Base-by-base conservation (phyloP, 2,329 filamentous ascomycete genomes). In the Aspergillus ustus region DNA sequence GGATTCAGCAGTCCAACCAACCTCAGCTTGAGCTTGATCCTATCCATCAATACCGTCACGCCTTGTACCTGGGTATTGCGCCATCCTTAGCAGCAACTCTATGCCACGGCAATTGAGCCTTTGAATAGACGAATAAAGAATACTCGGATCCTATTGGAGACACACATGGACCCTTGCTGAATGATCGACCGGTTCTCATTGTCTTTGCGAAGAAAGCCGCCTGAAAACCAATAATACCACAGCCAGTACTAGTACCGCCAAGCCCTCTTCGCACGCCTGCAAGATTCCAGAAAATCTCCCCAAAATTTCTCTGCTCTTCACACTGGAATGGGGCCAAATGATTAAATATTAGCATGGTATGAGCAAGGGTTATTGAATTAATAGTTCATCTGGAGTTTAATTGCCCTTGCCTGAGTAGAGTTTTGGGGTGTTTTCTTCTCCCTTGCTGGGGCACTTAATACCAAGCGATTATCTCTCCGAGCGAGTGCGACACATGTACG, bases 361-460 rank as follows among this genome's bases (percentile, higher is more conserved):
- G 46, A 51, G 54, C 34, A 51, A 51, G 46, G 34, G n/a, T 44
- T 40, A 57, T 57, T 37, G 20, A 40, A 25, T 50, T 46, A 25
- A 51, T 57, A 57, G 55, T 52, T 45, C 48, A 50, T 17, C 25
- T 31, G 5, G 25, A 31, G 48, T n/a, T 34, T 50, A 9, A 50
- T 31, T 15, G n/a, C 19, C 22, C 45, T 25, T 5, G 2, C 9
- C 2, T 2, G 34, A 40, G 34, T 15, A 40, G 13, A 40, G 34
- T 15, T 40, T 40, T 40, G 34, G 34, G 34, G 13, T 40, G 15
- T 40, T 40, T 13, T 4, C 34, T 40, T 20, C 45, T 29, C 45
- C 45, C 45, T 48, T 48, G 45, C 45, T 28, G 45, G 19, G 20
- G 15, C 25, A 48, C 20, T 48, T 40, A 40, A 40, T 40, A 40